phyloP scores from a whole-genome alignment of 495 filamentous ascomycete species.

The Penicillium parvum region DNA sequence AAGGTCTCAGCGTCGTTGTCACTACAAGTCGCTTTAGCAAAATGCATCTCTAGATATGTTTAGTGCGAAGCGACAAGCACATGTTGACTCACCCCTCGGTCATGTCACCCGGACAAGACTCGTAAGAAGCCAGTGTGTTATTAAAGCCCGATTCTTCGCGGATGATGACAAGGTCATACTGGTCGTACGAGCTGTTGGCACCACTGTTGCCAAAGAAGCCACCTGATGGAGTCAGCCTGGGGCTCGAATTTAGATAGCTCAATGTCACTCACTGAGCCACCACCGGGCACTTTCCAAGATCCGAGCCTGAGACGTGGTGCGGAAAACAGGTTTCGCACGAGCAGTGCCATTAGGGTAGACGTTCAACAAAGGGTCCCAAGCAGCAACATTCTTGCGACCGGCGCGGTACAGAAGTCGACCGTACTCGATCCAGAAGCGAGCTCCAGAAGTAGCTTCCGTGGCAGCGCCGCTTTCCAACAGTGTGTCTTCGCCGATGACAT shows the following conservation, averaged over 20 bases:
- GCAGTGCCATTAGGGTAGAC: constrained; percentile 42
- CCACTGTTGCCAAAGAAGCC: constrained; percentile 38
- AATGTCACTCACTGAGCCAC: constrained; percentile 33
- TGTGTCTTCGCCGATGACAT: constrained; percentile 37
- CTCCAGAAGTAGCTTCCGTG: constrained; percentile 48
- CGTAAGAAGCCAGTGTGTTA: constrained; percentile 48
- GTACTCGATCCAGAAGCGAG: constrained; percentile 49
- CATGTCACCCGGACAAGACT: constrained; percentile 25
- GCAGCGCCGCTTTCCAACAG: constrained; percentile 46
- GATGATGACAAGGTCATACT: constrained; percentile 46
- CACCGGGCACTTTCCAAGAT: constrained; percentile 46
- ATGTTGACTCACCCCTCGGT: constrained; percentile 19
- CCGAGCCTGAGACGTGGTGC: constrained; percentile 46
- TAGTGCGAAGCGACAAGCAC: background rate
- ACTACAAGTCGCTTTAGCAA: constrained; percentile 5
- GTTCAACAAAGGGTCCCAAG: constrained; percentile 41
- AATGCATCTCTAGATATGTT: background rate
- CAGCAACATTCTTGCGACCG: constrained; percentile 30
- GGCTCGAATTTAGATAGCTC: no score
- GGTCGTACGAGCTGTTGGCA: constrained; percentile 35
- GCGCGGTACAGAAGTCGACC: constrained; percentile 48
- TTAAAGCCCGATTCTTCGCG: constrained; percentile 45
- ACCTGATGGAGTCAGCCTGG: no score
- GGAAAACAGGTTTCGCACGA: constrained; percentile 41
- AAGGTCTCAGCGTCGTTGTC: constrained; percentile 22